Base-by-base conservation (phyloP, 2,329 filamentous ascomycete species). In the Eurotiales sp. region DNA sequence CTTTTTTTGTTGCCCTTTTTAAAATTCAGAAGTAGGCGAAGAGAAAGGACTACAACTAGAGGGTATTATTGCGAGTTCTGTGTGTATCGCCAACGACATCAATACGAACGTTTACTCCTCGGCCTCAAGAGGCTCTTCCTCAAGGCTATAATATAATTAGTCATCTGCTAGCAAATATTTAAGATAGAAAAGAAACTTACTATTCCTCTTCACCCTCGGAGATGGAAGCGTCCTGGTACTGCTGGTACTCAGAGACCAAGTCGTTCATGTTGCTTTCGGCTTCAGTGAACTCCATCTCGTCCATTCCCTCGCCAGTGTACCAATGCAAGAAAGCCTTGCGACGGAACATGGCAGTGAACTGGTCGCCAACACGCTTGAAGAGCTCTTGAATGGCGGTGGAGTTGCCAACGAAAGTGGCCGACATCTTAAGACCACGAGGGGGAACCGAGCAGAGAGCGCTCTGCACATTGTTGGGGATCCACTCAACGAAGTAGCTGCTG, bases 301-400 rank as follows among this genome's bases (percentile, higher is more conserved):
- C 93, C 93, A 99, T 99, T 80, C 93, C 93, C 84, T 99, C 93
- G 72, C 91, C 91, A 85, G 93, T 99, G 81, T 99, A 99, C 93
- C 93, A 99, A 83, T 97, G 93, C 85, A 99, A 89, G 90, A 99
- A 99, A 86, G 93, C 93, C 88, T 97, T 99, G 80, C 93, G 90
- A 80, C 93, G 85, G 87, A 99, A 99, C 93, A 99, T 99, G 73
- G 91, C 93, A 79, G 87, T 91, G 85, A 99, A 99, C 81, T 99
- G 93, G 77, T 99, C 93, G 72, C 93, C 93, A 66, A 99, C 82
- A 85, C 93, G 92, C 90, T 99, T 97, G 88, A 99, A 99, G 67
- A 99, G 88, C 82, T 99, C 93, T 83, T 99, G 93, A 78, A 99
- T 99, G 62, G 92, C 95, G 66, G 93, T 99, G 60, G 91, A 96